phyloP scores from a whole-genome alignment of 768 basidiomycete species.

The Leccinum pellstonianum region DNA sequence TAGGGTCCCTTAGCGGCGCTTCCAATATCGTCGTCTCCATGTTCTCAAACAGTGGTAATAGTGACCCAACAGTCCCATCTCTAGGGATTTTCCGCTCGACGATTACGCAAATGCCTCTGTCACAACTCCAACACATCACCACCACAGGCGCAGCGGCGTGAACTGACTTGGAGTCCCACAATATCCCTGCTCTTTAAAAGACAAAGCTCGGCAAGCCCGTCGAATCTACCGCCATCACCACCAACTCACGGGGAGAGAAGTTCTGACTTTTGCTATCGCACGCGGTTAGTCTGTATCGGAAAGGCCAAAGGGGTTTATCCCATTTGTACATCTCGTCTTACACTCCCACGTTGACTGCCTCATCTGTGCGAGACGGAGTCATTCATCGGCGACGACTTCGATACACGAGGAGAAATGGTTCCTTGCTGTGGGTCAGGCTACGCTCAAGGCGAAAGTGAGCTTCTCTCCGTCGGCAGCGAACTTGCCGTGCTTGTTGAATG shows the following conservation, averaged over 20 bases:
- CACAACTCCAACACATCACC: slow-evolving; percentile 34
- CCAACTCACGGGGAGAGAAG: slow-evolving; percentile 34
- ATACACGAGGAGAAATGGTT: no score
- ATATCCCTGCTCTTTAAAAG: slow-evolving; percentile 45
- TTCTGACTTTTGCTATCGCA: no score
- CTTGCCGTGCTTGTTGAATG: no score
- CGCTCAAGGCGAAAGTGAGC: no score
- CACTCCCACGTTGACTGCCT: no score
- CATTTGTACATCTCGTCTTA: no score
- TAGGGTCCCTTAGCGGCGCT: slow-evolving; percentile 51
- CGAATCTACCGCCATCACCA: slow-evolving; percentile 54
- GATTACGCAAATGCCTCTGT: slow-evolving; percentile 33
- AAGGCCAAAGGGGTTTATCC: no score
- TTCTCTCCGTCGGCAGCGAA: no score
- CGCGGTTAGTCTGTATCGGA: no score
- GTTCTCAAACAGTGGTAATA: slow-evolving; percentile 62
- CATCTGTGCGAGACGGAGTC: no score
- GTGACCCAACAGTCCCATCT: slow-evolving; percentile 60
- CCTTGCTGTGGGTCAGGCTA: no score
- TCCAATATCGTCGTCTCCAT: slow-evolving; percentile 76
- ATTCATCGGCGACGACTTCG: no score
- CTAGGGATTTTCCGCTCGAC: slow-evolving; percentile 55
- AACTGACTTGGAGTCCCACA: slow-evolving; percentile 48
- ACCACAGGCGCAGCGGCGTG: slow-evolving; percentile 35
- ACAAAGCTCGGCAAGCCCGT: slow-evolving; percentile 47